Percentiles rank a stretch among this genome's conserved stretches.
Conservation (phyloP, 1,284 basidiomycete genomes). For the Austroboletus novae-zelandiae region DNA sequence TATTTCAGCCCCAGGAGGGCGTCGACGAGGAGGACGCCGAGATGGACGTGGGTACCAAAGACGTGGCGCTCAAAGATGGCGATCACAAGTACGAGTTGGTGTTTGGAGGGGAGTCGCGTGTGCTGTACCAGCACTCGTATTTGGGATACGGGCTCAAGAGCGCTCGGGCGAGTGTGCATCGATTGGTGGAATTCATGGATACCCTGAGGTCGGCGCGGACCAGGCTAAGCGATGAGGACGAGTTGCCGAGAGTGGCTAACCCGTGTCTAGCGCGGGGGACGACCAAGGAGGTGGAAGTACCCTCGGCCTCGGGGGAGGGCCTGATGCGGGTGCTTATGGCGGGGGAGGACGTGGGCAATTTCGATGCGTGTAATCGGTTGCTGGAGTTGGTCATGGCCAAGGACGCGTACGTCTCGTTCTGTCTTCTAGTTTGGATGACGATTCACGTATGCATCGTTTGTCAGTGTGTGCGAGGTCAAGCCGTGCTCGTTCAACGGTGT, state of each 20-base stretch:
- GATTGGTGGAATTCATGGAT: constrained; percentile 86
- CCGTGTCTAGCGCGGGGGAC: constrained; percentile 81
- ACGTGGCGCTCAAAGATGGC: constrained; percentile 67
- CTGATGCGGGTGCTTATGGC: constrained; percentile 75
- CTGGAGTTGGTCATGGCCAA: constrained; percentile 95
- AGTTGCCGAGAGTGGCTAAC: constrained; percentile 43
- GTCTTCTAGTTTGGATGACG: not conserved
- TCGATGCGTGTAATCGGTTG: constrained; percentile 82
- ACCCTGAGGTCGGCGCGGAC: constrained; percentile 37
- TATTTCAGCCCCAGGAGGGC: constrained; percentile 83
- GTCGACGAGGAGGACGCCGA: constrained; percentile 11
- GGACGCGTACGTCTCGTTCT: constrained; percentile 69
- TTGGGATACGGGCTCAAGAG: constrained; percentile 96
- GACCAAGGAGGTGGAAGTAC: constrained; percentile 65
- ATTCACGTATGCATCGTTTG: constrained; percentile 5
- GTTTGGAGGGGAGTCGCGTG: constrained; percentile 71
- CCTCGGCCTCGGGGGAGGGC: constrained; percentile 56
- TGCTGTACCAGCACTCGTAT: constrained; percentile 93
- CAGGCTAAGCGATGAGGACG: constrained; percentile 5
- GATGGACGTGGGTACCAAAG: constrained; percentile 23
- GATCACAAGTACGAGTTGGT: constrained; percentile 91
- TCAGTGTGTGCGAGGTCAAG: constrained; percentile 80
- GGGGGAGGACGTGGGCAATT: constrained; percentile 77
- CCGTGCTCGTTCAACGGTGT: constrained; percentile 98
- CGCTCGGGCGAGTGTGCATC: constrained; percentile 84